Percentiles rank a stretch among this genome's conserved stretches.
phyloP scores from a whole-genome alignment of 352 stramenopile genomes.

The Phytophthora palmivora region DNA sequence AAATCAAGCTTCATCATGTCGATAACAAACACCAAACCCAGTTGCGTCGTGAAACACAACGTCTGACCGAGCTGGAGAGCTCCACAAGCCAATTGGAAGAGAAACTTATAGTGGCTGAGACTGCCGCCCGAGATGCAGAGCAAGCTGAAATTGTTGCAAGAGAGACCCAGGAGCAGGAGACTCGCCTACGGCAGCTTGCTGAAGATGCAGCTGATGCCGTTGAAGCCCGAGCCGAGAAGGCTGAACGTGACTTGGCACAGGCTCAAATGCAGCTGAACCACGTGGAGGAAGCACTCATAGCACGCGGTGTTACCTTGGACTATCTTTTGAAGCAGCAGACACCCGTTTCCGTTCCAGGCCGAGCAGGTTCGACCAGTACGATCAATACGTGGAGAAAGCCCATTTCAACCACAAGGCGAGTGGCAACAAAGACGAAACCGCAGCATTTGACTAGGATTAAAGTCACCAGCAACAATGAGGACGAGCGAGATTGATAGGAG shows the following conservation, averaged over 20 bases:
- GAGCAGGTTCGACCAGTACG: no score
- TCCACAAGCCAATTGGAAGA: slow-evolving; percentile 45
- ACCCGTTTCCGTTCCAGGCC: slow-evolving; percentile 13
- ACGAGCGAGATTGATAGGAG: slow-evolving; percentile 33
- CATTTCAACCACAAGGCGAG: slow-evolving; percentile 1
- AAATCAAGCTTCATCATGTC: slow-evolving; percentile 28
- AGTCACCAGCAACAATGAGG: slow-evolving; percentile 31
- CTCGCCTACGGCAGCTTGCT: slow-evolving; percentile 45
- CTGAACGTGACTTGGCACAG: slow-evolving; percentile 38
- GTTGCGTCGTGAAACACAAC: slow-evolving; percentile 30
- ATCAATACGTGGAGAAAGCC: slow-evolving; percentile 9
- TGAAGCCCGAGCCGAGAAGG: slow-evolving; percentile 48
- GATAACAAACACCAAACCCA: slow-evolving; percentile 25
- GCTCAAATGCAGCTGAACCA: slow-evolving; percentile 39
- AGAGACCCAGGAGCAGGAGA: slow-evolving; percentile 48
- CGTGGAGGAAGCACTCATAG: slow-evolving; percentile 57
- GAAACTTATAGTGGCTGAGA: slow-evolving; percentile 34
- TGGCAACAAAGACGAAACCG: background rate
- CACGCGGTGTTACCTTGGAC: slow-evolving; percentile 74
- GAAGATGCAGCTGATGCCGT: slow-evolving; percentile 62
- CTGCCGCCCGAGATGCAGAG: slow-evolving; percentile 40
- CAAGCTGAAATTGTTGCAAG: slow-evolving; percentile 34
- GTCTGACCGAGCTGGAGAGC: slow-evolving; percentile 34
- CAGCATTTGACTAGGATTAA: slow-evolving; percentile 4
- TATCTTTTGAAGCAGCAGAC: slow-evolving; percentile 57